Evolutionary conservation across 257 asterid species (phyloP).

Genomic region (Solanum ossicruentum): DNA sequence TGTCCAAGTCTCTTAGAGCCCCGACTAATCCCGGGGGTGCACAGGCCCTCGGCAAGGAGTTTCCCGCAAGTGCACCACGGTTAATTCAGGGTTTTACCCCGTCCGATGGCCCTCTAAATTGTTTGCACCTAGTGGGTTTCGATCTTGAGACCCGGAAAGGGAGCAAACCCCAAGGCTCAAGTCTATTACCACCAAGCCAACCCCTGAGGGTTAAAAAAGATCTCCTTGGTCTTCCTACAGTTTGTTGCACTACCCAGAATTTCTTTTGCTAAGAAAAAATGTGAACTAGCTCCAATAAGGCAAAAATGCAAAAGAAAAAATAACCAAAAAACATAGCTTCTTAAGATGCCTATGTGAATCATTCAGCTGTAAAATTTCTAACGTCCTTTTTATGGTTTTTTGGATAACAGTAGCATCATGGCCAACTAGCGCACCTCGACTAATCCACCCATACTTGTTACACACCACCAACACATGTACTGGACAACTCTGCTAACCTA

Average conservation of each 20-base stretch:
- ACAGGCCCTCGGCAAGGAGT: too few species aligned
- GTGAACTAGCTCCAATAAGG: neutral
- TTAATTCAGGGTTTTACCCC: too few species aligned
- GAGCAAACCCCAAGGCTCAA: too few species aligned
- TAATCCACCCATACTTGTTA: neutral
- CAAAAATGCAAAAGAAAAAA: neutral
- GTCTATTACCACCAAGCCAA: too few species aligned
- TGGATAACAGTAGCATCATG: neutral
- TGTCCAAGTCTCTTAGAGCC: too few species aligned
- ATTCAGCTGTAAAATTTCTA: neutral
- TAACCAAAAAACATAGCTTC: neutral
- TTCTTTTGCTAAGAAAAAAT: neutral
- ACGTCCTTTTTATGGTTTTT: neutral
- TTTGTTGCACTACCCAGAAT: neutral
- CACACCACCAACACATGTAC: neutral
- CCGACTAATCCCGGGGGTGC: too few species aligned
- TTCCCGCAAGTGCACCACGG: too few species aligned
- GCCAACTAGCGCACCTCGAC: neutral
- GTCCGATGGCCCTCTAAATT: too few species aligned
- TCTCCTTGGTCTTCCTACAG: neutral
- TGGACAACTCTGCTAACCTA: neutral
- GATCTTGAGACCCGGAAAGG: too few species aligned
- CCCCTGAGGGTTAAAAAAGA: neutral
- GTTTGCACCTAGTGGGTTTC: too few species aligned
- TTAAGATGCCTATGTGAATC: neutral